phyloP scores from a whole-genome alignment of 805 yeast genomes.

The Pichia heedii region DNA sequence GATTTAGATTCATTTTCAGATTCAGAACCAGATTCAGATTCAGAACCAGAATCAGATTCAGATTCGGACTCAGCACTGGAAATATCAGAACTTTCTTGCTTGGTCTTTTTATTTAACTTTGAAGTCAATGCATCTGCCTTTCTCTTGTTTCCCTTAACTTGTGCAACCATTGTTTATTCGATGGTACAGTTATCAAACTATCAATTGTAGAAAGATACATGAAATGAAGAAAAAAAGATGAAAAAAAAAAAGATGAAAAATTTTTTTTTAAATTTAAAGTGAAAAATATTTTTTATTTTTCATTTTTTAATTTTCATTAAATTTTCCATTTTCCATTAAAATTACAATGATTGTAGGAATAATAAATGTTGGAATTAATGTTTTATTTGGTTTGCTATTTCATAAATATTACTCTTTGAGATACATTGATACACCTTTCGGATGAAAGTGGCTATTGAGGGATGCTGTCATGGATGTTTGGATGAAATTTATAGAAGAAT shows the following conservation, averaged over 20 bases:
- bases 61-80: no score
- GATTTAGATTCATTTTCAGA: slow-evolving; percentile 16
- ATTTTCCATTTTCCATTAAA: no score
- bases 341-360: no score
- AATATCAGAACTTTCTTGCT: slow-evolving; percentile 26
- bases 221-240: neutral
- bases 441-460: slow-evolving; percentile 59
- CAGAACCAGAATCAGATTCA: neutral
- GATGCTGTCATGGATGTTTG: slow-evolving; percentile 85
- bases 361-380: no score
- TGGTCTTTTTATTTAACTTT: slow-evolving; percentile 16
- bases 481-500: slow-evolving; percentile 40
- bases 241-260: slow-evolving; percentile 2
- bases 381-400: no score
- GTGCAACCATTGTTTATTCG: slow-evolving; percentile 13
- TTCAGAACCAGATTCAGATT: slow-evolving; percentile 7
- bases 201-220: no score
- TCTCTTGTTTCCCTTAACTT: slow-evolving; percentile 17
- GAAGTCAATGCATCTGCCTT: slow-evolving; percentile 8
- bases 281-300: no score
- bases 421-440: no score
- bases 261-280: no score
- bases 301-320: no score
- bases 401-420: no score
- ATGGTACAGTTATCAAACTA: no score